Conservation (phyloP, 768 basidiomycete genomes). For the Calocybe cyanea region DNA sequence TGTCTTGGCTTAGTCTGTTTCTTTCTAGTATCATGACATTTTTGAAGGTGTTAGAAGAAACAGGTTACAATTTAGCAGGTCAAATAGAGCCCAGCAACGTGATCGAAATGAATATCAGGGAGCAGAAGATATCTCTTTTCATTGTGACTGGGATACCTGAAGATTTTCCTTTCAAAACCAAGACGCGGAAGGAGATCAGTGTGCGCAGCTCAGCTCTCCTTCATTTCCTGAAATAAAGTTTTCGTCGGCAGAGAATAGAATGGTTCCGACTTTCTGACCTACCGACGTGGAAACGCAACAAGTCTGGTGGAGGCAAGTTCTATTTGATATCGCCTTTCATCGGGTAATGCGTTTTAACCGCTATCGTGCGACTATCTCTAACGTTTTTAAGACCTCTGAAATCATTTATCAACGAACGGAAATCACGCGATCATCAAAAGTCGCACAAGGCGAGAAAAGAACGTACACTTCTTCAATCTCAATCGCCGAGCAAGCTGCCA, state of each 20-base stretch:
- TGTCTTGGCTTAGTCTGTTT: conserved; percentile 23
- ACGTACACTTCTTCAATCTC: neutral
- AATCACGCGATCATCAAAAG: conserved; percentile 48
- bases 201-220: conserved; percentile 41
- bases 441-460: conserved; percentile 23
- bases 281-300: conserved; percentile 88
- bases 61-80: conserved; percentile 83
- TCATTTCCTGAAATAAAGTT: conserved; percentile 12
- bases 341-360: conserved; percentile 42
- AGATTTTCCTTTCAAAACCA: conserved; percentile 85
- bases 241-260: conserved; percentile 73
- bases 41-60: conserved; percentile 91
- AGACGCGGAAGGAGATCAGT: conserved; percentile 97
- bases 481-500: neutral
- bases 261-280: conserved; percentile 91
- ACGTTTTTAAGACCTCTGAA: conserved; percentile 49
- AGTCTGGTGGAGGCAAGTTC: conserved; percentile 70
- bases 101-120: conserved; percentile 83
- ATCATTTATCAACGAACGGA: conserved; percentile 61
- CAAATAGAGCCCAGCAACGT: conserved; percentile 63
- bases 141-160: conserved; percentile 88
- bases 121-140: conserved; percentile 88
- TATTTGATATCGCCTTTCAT: conserved; percentile 97
- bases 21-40: neutral
- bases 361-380: neutral